Percentiles rank a stretch among this genome's conserved stretches.
Evolutionary conservation across 345 rosid species (phyloP).

Genomic region (Bruguiera parviflora): DNA sequence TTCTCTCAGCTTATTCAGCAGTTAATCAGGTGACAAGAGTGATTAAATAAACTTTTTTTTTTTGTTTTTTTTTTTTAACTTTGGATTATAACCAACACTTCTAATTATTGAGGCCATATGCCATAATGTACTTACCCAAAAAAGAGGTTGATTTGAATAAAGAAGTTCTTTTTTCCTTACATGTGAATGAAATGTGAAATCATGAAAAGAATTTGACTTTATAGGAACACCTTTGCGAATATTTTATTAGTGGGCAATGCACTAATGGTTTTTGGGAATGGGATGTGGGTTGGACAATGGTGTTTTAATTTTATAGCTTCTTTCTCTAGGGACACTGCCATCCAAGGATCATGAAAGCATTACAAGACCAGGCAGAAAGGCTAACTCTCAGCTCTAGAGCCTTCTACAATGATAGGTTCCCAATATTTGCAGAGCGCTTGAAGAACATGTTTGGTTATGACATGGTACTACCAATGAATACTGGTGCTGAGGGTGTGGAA

Average conservation of each 20-base stretch:
- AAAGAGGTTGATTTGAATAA: no score
- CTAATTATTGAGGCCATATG: no score
- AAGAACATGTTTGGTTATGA: slow-evolving; percentile 84
- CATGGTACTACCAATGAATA: slow-evolving; percentile 98
- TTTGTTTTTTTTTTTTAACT: background rate
- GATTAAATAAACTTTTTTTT: background rate
- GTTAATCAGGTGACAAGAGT: slow-evolving; percentile 67
- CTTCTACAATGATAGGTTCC: slow-evolving; percentile 82
- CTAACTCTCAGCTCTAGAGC: slow-evolving; percentile 90
- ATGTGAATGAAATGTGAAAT: background rate
- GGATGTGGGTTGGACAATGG: slow-evolving; percentile 9
- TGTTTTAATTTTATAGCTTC: slow-evolving; percentile 8
- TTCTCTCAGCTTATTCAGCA: slow-evolving; percentile 91
- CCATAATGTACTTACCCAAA: no score
- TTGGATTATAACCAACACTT: no score
- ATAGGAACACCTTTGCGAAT: no score
- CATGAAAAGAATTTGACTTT: background rate
- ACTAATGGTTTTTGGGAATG: background rate
- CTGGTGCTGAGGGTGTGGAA: slow-evolving; percentile 98
- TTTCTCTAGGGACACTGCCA: slow-evolving; percentile 83
- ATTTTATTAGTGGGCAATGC: background rate
- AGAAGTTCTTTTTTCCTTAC: background rate
- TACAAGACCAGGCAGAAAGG: slow-evolving; percentile 75
- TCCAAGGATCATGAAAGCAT: slow-evolving; percentile 79
- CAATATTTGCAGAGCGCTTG: slow-evolving; percentile 70